Evolutionary conservation across 768 basidiomycete species (phyloP), one percentile per base, ranked within the genome.

Genomic region (Boletus bicolor): DNA sequence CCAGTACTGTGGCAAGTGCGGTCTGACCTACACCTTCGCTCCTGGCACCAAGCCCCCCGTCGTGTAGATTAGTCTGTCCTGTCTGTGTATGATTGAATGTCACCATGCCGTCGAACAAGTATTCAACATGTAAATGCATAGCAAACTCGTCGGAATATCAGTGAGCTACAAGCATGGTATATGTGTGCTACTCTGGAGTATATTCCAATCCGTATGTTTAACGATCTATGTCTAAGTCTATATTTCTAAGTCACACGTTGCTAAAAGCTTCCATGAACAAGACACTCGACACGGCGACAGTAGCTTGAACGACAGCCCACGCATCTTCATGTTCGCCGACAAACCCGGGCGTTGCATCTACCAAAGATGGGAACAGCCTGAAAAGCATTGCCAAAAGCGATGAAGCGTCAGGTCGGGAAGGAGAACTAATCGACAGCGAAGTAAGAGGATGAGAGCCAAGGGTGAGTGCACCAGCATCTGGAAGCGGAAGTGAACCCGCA

Each of bases 1-100:
- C 64, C 96, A 98, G 77, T 95, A 96, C 77, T 98, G 95, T 75
- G 95, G 96, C 77, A 92, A 92, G 79, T 94, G 91, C 60, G 90
- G 89, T 46, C 73, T 93, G 75, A 92, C 90, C 49, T 92, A 91
- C 80, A 85, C 86, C 54, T 91, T 92, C 79, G 79, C 81, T 58
- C 85, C 90, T 47, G 89, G 88, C 59, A 83, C 82, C 73, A 89
- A 89, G 75, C 89, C 89, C 49, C 87, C 89, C 53, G 81, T 78
- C 55, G 82, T 82, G 57, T 89, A 81, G 78, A 64, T 35, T 60
- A 55, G 32, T 32, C 19, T 34, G 38, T 28, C 44, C 34, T 44
- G 58, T 56, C 55, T 49, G 45, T 32, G 28, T 55, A 66, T 36
- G 45, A 57, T 21, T 14, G 15, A 59, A 59, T 64, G 53, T 5